Conservation (phyloP, 768 basidiomycete genomes). For the Postia placenta region DNA sequence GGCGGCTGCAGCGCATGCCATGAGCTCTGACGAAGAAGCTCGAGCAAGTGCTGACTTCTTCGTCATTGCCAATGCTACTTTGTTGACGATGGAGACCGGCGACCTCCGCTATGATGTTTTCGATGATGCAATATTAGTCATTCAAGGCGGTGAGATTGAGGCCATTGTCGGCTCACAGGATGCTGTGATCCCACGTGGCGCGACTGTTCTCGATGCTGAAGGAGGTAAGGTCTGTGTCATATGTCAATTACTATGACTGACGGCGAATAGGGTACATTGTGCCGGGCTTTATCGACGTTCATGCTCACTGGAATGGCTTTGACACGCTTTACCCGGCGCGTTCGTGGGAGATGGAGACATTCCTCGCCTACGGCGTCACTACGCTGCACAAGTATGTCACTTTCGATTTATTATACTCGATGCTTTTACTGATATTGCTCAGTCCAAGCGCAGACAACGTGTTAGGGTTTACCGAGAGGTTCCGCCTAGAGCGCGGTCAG, state of each 20-base stretch:
- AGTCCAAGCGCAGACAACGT: slow-evolving; percentile 65
- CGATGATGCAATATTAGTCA: slow-evolving; percentile 43
- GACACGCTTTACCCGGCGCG: slow-evolving; percentile 46
- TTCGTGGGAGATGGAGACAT: slow-evolving; percentile 72
- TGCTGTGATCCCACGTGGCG: slow-evolving; percentile 28
- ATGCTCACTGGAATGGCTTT: slow-evolving; percentile 68
- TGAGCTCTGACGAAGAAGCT: slow-evolving; percentile 9
- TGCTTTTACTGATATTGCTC: neutral
- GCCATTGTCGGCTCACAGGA: slow-evolving; percentile 26
- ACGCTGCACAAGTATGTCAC: slow-evolving; percentile 64
- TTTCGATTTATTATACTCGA: neutral
- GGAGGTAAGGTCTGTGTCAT: slow-evolving; percentile 38
- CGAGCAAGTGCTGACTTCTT: slow-evolving; percentile 37
- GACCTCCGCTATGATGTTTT: slow-evolving; percentile 44
- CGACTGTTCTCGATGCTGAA: slow-evolving; percentile 44
- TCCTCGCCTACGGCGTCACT: slow-evolving; percentile 72
- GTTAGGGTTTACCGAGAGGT: slow-evolving; percentile 58
- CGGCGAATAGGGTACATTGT: slow-evolving; percentile 46
- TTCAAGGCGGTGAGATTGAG: slow-evolving; percentile 51
- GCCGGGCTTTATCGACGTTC: slow-evolving; percentile 72
- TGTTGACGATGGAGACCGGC: slow-evolving; percentile 64
- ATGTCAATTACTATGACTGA: neutral
- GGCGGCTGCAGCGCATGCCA: slow-evolving; percentile 21
- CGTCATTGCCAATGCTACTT: slow-evolving; percentile 60
- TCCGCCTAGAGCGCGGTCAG: slow-evolving; percentile 61